Base-by-base conservation (phyloP, 2,329 filamentous ascomycete genomes). In the Phyllachora maydis region DNA sequence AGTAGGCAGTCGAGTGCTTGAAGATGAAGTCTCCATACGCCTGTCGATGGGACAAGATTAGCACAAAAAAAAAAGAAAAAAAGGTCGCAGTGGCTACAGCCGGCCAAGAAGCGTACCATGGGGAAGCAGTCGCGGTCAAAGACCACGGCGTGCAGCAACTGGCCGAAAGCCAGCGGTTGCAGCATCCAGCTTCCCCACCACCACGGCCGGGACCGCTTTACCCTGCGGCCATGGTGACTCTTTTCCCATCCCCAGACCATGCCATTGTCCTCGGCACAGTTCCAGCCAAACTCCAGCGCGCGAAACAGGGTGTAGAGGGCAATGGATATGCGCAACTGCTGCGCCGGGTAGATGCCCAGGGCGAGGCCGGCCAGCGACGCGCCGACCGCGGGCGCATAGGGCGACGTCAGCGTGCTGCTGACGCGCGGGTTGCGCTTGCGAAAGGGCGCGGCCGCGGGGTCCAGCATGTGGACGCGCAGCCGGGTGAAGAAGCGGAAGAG, bases 401-500 rank as follows among this genome's bases (percentile, higher is more conserved):
- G 61, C 2, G 81, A 91, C 0, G 82, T 92, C 27, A 98, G 56
- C 0, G 76, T 66, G 11, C 56, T 57, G 1, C 77, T 63, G 8
- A 82, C 65, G 11, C 65, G 65, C 1, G 83, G 83, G 38, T 95
- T 93, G 25, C 85, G 73, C 27, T 61, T 56, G 9, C 82, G 65
- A 47, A 95, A 93, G 0, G 78, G 73, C 26, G 65, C 62, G 2
- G 83, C 81, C 27, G 78, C 65, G n/a, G 78, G 65, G 17, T 75
- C 71, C 19, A 90, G 66, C 4, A 98, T 58, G 32, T 81, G 79
- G 2, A 64, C 58, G 22, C 85, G 72, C 20, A 95, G 54, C 14
- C 79, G 67, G 14, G 65, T 65, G 37, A 95, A 77, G 56, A 95
- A 92, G 28, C 85, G 78, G 50, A 85, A 81, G 14, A 95, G 67